Evolutionary conservation across 805 yeast genomes (phyloP), one percentile per base, ranked within the genome.

Genomic region (Starmerella sirachaensis): DNA sequence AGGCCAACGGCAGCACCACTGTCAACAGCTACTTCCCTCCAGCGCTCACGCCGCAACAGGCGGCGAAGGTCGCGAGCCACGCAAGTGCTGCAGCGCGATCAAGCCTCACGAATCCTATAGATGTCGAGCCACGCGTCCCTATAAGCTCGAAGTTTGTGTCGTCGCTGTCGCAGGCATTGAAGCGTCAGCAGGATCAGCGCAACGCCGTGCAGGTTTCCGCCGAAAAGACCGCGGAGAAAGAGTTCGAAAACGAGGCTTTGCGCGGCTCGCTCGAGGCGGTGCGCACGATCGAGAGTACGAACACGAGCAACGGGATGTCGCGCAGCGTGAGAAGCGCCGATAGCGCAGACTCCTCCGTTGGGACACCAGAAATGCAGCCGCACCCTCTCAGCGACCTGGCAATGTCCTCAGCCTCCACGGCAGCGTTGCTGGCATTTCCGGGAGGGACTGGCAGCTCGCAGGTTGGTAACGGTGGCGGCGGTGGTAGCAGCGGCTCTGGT

Each of bases 41-140:
- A 11, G 6, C 31, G 9, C 14, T 13, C 10, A 6, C 40, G n/a
- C 23, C 33, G 18, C 27, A 18, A 16, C 27, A 16, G 20, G 19
- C 30, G 10, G 14, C 33, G 6, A 17, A 11, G 16, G 29, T 21
- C 3, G 5, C 31, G 6, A 12, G 18, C 25, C 25, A 21, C 11
- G 48, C 48, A 9, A 41, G 39, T 11, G 51, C 51, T 3, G 52
- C 52, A 2, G 51, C 51, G 7, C 35, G 46, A 2, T 45, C 50
- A 2, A 46, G 50, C 27, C 23, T 36, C 8, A 21, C 43, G 13
- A 14, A 27, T 25, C 42, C 50, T 4, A 26, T 39, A 14, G 28
- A 27, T 5, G 42, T 48, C 3, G 45, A 34, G 16, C 52, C 52
- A 25, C 43, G 46, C 7, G 41, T 24, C 25, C 49, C 49, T 38